Conservation (phyloP, 257 asterid species). For the Fraxinus americana region DNA sequence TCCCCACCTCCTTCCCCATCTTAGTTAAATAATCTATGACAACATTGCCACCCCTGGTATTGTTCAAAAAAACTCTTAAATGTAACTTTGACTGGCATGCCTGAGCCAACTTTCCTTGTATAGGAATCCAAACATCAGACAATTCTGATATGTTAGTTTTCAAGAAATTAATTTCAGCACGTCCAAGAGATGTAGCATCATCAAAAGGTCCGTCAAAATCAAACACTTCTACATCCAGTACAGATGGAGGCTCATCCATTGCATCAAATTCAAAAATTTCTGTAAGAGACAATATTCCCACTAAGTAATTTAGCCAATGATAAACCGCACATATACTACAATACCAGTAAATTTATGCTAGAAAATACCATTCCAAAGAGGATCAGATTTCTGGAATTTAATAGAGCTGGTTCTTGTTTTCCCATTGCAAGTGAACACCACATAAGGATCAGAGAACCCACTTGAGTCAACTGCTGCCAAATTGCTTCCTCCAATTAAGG, state of each 20-base stretch:
- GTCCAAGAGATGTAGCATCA: slow-evolving; percentile 92
- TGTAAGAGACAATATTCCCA: slow-evolving; percentile 42
- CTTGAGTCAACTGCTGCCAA: slow-evolving; percentile 89
- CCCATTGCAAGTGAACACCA: slow-evolving; percentile 95
- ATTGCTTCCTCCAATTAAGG: slow-evolving; percentile 81
- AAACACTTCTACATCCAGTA: slow-evolving; percentile 82
- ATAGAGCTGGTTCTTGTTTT: slow-evolving; percentile 87
- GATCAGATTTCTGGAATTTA: slow-evolving; percentile 84
- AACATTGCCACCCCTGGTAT: slow-evolving; percentile 72
- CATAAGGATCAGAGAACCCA: slow-evolving; percentile 95
- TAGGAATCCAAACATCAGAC: slow-evolving; percentile 91
- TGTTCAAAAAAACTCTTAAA: slow-evolving; percentile 86
- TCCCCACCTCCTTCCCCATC: slow-evolving; percentile 99
- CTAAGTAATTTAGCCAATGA: slow-evolving; percentile 24
- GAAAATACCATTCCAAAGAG: slow-evolving; percentile 85
- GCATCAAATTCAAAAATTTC: slow-evolving; percentile 99
- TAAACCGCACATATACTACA: not conserved
- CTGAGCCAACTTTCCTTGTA: slow-evolving; percentile 91
- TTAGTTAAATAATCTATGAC: slow-evolving; percentile 75
- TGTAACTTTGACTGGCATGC: slow-evolving; percentile 96
- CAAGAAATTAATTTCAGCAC: slow-evolving; percentile 78
- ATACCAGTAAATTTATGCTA: slow-evolving; percentile 1
- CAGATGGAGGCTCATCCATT: slow-evolving; percentile 97
- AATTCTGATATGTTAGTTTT: slow-evolving; percentile 75
- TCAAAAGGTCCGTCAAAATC: slow-evolving; percentile 96